Percentiles rank a stretch among this genome's conserved stretches.
phyloP scores from a whole-genome alignment of 2,329 filamentous ascomycete genomes.

The Cladophialophora exuberans region DNA sequence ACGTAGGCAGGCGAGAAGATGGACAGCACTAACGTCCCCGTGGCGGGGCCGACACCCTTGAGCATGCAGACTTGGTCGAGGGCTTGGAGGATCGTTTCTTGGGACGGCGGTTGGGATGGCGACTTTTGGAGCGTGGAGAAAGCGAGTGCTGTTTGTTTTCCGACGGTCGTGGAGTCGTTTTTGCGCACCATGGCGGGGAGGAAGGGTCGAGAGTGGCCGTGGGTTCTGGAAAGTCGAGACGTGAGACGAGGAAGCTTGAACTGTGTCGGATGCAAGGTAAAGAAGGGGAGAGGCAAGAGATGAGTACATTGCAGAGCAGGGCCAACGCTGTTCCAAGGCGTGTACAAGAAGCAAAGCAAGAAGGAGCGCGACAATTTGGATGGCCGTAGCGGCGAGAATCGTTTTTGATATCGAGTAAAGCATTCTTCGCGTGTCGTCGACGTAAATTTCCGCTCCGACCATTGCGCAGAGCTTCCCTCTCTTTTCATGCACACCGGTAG shows the following conservation, averaged over 20 bases:
- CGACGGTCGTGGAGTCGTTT: slow-evolving; percentile 36
- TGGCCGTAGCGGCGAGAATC: too few species aligned
- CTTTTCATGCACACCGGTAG: too few species aligned
- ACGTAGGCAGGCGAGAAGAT: slow-evolving; percentile 36
- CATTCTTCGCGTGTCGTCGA: too few species aligned
- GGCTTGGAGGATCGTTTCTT: slow-evolving; percentile 32
- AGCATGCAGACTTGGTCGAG: slow-evolving; percentile 42
- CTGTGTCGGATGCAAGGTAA: not conserved
- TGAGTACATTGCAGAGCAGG: not conserved
- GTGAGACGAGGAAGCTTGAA: not conserved
- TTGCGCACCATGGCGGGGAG: slow-evolving; percentile 45
- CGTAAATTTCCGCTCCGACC: too few species aligned
- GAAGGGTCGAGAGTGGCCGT: slow-evolving; percentile 44
- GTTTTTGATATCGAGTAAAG: too few species aligned
- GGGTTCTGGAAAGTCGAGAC: slow-evolving; percentile 41
- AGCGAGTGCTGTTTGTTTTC: slow-evolving; percentile 33
- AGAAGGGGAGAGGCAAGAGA: not conserved
- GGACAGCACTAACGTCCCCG: slow-evolving; percentile 47
- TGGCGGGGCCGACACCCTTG: slow-evolving; percentile 47
- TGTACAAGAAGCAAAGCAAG: too few species aligned
- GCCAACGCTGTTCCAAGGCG: too few species aligned
- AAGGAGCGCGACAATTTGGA: too few species aligned
- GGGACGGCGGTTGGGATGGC: not conserved
- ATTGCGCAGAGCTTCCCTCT: too few species aligned
- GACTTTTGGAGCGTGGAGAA: slow-evolving; percentile 11